These are phyloP conservation scores for Xylariaceae sp. DNA, from an alignment of 2,329 filamentous ascomycete species.

Conservation along the genomic window DNA sequence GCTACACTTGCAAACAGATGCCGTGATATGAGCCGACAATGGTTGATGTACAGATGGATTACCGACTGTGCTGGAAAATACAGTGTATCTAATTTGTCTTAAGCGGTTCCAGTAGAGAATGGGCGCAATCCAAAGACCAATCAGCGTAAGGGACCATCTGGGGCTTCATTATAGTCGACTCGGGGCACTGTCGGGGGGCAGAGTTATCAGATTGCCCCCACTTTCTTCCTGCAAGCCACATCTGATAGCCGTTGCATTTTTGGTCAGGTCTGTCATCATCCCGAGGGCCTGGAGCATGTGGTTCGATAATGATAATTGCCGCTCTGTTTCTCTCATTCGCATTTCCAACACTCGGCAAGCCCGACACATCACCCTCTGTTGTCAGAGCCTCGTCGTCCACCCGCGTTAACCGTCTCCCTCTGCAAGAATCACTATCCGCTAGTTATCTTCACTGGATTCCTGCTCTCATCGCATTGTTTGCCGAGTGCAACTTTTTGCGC, in stretches of 20 bases:
- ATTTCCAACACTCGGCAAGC: slow-evolving; percentile 13
- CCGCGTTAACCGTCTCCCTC: background rate
- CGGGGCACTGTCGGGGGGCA: background rate
- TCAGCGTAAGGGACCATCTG: too few relatives aligned
- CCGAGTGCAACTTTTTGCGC: background rate
- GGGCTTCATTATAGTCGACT: too few relatives aligned
- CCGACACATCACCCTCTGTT: background rate
- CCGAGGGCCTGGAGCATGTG: slow-evolving; percentile 4
- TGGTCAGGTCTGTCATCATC: slow-evolving; percentile 28
- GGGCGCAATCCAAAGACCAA: too few relatives aligned
- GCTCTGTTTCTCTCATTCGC: slow-evolving; percentile 9
- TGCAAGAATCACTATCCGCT: background rate
- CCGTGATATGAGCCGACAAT: too few relatives aligned
- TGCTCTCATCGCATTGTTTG: background rate
- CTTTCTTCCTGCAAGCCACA: slow-evolving; percentile 32
- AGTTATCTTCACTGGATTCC: background rate
- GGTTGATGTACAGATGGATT: too few relatives aligned
- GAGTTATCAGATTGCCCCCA: slow-evolving; percentile 29
- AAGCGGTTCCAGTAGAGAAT: too few relatives aligned
- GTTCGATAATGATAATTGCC: slow-evolving; percentile 18
- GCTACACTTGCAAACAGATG: too few relatives aligned
- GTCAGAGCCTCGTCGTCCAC: background rate
- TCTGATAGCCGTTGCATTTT: slow-evolving; percentile 37
- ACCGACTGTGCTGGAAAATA: too few relatives aligned
- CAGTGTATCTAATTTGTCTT: too few relatives aligned